A percentile compares a stretch with the other conserved stretches of the same genome.
phyloP scores from a whole-genome alignment of 495 filamentous ascomycete genomes.

The Jackrogersella multiformis region DNA sequence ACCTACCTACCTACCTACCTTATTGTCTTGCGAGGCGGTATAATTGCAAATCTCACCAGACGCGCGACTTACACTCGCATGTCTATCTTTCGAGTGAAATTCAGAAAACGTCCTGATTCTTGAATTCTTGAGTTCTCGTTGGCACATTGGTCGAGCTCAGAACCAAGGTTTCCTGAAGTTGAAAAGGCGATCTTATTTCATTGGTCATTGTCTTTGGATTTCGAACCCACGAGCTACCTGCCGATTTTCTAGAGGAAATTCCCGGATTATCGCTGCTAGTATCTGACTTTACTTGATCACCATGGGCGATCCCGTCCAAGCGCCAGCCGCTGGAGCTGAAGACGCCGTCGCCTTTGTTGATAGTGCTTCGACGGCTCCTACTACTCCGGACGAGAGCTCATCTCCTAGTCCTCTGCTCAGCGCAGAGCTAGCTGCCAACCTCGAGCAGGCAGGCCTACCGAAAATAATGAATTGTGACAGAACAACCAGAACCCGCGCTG shows the following conservation, averaged over 20 bases:
- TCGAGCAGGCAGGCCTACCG: conserved; percentile 18
- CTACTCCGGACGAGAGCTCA: conserved; percentile 61
- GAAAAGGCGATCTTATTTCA: not conserved
- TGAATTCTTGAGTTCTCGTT: not conserved
- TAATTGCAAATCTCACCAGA: conserved; percentile 4
- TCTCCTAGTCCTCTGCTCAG: conserved; percentile 54
- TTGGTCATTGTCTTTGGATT: not conserved
- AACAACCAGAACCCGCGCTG: conserved; percentile 27
- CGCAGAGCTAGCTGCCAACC: conserved; percentile 26
- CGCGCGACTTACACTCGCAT: not conserved
- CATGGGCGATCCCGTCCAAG: conserved; percentile 18
- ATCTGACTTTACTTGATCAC: not conserved
- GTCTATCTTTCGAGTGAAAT: not conserved
- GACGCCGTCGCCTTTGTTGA: conserved; percentile 5
- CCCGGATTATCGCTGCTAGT: not conserved
- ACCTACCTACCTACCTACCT: not conserved
- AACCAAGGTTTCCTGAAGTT: not conserved
- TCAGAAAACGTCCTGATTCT: not conserved
- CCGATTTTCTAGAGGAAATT: not conserved
- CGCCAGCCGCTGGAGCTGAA: not conserved
- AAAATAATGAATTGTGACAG: conserved; percentile 7
- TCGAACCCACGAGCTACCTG: not conserved
- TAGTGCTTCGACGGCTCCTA: conserved; percentile 58
- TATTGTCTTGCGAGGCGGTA: not conserved
- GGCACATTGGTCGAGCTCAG: not conserved